Base-by-base conservation (phyloP, 495 filamentous ascomycete genomes). In the Daldinia vernicosa region DNA sequence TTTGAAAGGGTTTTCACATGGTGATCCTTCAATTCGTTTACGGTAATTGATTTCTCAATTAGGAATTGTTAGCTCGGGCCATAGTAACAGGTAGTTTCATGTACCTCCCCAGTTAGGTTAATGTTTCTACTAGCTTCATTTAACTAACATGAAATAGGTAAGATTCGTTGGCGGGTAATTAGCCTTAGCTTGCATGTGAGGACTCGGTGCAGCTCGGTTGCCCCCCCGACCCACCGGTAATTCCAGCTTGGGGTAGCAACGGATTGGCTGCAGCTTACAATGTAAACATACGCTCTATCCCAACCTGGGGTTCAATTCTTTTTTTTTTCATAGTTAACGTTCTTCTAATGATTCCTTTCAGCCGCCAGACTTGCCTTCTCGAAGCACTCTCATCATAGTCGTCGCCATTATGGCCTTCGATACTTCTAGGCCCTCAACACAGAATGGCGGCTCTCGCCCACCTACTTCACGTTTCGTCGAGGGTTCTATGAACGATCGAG, bases 401-500 rank as follows among this genome's bases (percentile, higher is more conserved):
- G 30, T 58, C 24, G 56, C 64, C 28, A 60, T 50, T 12, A 74
- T 75, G 64, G 70, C 75, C 39, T 71, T 70, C 54, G 62, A 72
- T 69, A 47, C 45, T 54, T 63, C 35, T 56, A 70, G 47, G 32
- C 63, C 70, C 40, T 68, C 53, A 22, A 74, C 63, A 11, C 67
- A 65, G 40, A 72, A 60, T 47, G 86, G 89, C 9, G 82, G 83
- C 14, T 90, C 89, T 8, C 83, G 74, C 9, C 75, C 75, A 50
- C 68, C 75, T 4, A 77, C 74, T 11, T 77, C 75, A 37, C 70
- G 86, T 30, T 94, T 94, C 72, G 77, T 89, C 4, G 91, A 94
- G 72, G 91, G 89, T 2, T 91, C 85, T 61, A 93, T 94, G 91
- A 91, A 88, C 75, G 91, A 94, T 76, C 87, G 89, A 63, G 83